phyloP scores from a whole-genome alignment of 1,139 yeast species.

The Geotrichum citri-aurantii region DNA sequence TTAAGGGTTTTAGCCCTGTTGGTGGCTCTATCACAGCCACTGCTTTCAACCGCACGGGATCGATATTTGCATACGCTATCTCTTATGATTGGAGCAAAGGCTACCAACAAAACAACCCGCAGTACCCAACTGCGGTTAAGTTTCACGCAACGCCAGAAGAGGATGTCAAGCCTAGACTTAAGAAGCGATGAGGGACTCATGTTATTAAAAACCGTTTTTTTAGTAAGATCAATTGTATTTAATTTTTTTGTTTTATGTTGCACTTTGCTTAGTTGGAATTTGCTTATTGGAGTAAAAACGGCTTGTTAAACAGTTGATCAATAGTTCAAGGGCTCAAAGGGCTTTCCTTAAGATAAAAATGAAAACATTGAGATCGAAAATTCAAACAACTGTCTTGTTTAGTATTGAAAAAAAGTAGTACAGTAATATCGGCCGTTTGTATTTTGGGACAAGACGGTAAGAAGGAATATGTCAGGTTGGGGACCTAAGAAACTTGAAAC shows the following conservation, averaged over 20 bases:
- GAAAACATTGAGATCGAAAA: too few species aligned
- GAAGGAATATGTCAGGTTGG: too few species aligned
- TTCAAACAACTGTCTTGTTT: too few species aligned
- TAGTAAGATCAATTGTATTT: slow-evolving; percentile 1
- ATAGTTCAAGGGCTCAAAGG: too few species aligned
- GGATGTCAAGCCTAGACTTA: slow-evolving; percentile 68
- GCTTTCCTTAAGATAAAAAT: too few species aligned
- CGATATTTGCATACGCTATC: slow-evolving; percentile 83
- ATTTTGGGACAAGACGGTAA: too few species aligned
- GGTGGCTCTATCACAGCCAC: slow-evolving; percentile 72
- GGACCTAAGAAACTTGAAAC: too few species aligned
- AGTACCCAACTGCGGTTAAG: slow-evolving; percentile 65
- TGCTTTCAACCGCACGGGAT: slow-evolving; percentile 77
- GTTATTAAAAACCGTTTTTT: not conserved
- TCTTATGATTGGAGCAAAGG: slow-evolving; percentile 90
- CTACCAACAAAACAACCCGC: slow-evolving; percentile 62
- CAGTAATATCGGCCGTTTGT: too few species aligned
- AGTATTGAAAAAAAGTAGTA: too few species aligned
- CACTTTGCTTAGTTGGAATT: not conserved
- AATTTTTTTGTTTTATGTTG: not conserved
- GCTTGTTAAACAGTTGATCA: too few species aligned
- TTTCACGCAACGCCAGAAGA: slow-evolving; percentile 81
- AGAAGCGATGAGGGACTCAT: slow-evolving; percentile 10
- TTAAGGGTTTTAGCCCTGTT: slow-evolving; percentile 71
- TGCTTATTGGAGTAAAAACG: not conserved